These are phyloP conservation scores for Clonostachys rhizophaga DNA, from an alignment of 2,329 filamentous ascomycete species.

Conservation along the genomic window DNA sequence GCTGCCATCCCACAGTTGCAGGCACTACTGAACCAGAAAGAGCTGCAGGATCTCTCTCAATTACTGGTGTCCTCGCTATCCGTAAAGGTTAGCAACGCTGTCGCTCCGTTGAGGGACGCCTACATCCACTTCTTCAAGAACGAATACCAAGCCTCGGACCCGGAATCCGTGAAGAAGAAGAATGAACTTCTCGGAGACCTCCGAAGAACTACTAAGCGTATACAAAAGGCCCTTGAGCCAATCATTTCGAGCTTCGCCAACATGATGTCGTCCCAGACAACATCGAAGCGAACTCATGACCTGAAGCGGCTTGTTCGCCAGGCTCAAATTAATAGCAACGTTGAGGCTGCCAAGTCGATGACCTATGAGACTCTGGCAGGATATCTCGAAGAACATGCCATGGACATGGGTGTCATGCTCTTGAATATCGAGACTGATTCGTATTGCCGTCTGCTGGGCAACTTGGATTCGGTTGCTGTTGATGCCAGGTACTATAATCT, in stretches of 20 bases:
- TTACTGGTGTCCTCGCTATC: not conserved
- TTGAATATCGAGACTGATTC: constrained; percentile 7
- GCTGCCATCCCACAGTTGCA: constrained; percentile 6
- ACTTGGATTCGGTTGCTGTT: constrained; percentile 1
- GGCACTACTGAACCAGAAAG: not conserved
- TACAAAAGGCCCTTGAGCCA: constrained; percentile 4
- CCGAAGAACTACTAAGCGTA: constrained; percentile 2
- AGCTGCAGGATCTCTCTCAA: not conserved
- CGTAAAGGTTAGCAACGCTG: not conserved
- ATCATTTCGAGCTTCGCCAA: constrained; percentile 6
- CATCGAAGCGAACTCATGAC: constrained; percentile 9
- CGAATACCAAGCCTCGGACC: not conserved
- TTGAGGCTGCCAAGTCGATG: constrained; percentile 8
- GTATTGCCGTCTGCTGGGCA: constrained; percentile 5
- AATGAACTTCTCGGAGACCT: constrained; percentile 5
- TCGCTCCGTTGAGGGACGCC: not conserved
- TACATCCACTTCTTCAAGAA: not conserved
- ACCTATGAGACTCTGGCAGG: constrained; percentile 8
- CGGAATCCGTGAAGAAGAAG: constrained; percentile 3
- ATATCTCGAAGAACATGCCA: constrained; percentile 7
- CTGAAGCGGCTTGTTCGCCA: constrained; percentile 8
- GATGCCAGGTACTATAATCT: constrained; percentile 3
- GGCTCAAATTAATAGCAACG: constrained; percentile 7
- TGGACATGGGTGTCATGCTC: constrained; percentile 10
- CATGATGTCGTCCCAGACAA: constrained; percentile 8